A percentile compares a stretch with the other conserved stretches of the same genome.
These are phyloP conservation scores for Cladorrhinum sp. DNA, from an alignment of 2,329 filamentous ascomycete genomes.

Conservation along the genomic window DNA sequence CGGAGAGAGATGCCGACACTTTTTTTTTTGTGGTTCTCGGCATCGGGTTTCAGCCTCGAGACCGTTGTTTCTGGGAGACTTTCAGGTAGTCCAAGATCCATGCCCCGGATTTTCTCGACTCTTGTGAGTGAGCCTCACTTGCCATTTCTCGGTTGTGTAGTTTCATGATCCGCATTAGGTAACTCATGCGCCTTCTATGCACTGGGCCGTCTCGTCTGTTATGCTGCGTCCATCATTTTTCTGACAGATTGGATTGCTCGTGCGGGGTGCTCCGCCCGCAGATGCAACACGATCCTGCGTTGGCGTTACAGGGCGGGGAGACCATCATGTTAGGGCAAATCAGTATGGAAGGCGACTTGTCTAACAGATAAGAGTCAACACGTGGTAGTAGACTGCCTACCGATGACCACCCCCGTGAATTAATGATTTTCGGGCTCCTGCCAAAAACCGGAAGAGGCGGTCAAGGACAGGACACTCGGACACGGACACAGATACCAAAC, in stretches of 20 bases:
- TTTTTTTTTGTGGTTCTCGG: background rate
- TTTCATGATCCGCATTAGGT: background rate
- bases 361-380: background rate
- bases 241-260: background rate
- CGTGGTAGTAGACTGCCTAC: background rate
- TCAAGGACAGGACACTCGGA: background rate
- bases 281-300: background rate
- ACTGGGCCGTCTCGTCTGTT: background rate
- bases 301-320: background rate
- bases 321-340: background rate
- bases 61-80: background rate
- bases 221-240: background rate
- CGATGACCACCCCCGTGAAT: background rate
- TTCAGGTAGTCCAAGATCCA: background rate
- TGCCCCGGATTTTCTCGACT: constrained; percentile 1
- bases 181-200: background rate
- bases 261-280: background rate
- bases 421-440: too few species aligned
- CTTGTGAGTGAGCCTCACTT: constrained; percentile 1
- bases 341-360: background rate
- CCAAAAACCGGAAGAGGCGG: background rate
- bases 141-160: background rate
- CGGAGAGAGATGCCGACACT: background rate
- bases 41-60: background rate
- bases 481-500: background rate